Percentiles rank a stretch among this genome's conserved stretches.
Evolutionary conservation across 345 rosid species (phyloP).

Genomic region (Arabidopsis arenosa): DNA sequence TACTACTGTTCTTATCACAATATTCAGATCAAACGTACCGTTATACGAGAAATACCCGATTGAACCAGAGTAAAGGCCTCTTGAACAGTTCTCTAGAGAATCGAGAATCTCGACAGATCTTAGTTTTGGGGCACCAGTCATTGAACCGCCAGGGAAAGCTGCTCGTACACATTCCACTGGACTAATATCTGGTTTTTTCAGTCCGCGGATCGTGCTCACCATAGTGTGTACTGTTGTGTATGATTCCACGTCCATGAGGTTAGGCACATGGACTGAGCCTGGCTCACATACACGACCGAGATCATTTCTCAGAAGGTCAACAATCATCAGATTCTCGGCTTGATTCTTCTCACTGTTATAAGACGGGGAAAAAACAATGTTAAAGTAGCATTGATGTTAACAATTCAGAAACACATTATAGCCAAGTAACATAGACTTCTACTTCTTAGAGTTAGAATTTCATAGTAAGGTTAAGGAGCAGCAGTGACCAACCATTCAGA

Average conservation of each 20-base stretch:
- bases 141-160: conserved; percentile 96
- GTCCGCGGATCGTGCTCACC: conserved; percentile 88
- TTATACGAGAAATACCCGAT: conserved; percentile 89
- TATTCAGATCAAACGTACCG: conserved; percentile 84
- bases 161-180: conserved; percentile 80
- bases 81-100: conserved; percentile 75
- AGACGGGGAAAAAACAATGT: neutral
- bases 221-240: conserved; percentile 96
- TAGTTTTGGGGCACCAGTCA: conserved; percentile 98
- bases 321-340: conserved; percentile 97
- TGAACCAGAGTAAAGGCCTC: conserved; percentile 93
- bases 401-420: neutral
- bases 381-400: neutral
- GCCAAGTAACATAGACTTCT: neutral
- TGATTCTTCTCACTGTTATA: conserved; percentile 90
- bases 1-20: conserved; percentile 86
- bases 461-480: no score
- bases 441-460: no score
- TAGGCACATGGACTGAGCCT: conserved; percentile 92
- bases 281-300: conserved; percentile 93
- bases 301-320: conserved; percentile 93
- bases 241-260: conserved; percentile 94
- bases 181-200: conserved; percentile 60
- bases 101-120: conserved; percentile 91
- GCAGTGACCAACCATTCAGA: neutral